Conservation (phyloP, 441 rosid species). For the Rhodomyrtus psidioides region DNA sequence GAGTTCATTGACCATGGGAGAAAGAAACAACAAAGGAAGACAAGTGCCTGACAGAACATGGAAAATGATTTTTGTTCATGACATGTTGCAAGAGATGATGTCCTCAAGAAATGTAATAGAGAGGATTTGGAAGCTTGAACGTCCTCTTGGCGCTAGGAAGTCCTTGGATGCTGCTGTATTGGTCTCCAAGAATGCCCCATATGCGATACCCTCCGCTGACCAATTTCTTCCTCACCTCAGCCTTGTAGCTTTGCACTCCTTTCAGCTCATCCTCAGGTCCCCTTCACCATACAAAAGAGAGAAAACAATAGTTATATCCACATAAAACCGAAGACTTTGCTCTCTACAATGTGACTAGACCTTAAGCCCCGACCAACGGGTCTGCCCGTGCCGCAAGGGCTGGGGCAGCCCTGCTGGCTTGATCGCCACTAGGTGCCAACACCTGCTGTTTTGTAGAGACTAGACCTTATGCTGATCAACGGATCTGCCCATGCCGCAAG, state of each 20-base stretch:
- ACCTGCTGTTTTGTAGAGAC: too few species aligned
- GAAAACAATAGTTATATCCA: neutral
- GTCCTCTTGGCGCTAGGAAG: slow-evolving; percentile 58
- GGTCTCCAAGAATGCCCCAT: slow-evolving; percentile 77
- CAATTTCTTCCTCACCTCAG: slow-evolving; percentile 42
- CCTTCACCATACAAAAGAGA: slow-evolving; percentile 22
- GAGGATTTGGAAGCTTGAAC: slow-evolving; percentile 89
- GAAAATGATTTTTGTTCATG: neutral
- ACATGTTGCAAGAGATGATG: neutral
- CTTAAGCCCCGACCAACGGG: too few species aligned
- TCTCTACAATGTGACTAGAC: neutral
- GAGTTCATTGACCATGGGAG: neutral
- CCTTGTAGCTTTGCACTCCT: slow-evolving; percentile 59
- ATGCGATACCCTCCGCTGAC: slow-evolving; percentile 55
- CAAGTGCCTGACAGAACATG: neutral
- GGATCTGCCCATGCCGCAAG: too few species aligned
- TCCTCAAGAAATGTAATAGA: slow-evolving; percentile 38
- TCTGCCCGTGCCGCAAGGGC: too few species aligned
- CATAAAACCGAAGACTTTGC: neutral
- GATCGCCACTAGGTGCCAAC: too few species aligned
- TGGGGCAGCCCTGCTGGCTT: too few species aligned
- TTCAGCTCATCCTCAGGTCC: slow-evolving; percentile 49
- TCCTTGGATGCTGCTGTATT: slow-evolving; percentile 74
- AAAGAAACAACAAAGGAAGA: neutral
- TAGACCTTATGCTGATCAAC: too few species aligned